Evolutionary conservation across 2,329 filamentous ascomycete species (phyloP), one percentile per base, ranked within the genome.

Genomic region (Verticillium longisporum): DNA sequence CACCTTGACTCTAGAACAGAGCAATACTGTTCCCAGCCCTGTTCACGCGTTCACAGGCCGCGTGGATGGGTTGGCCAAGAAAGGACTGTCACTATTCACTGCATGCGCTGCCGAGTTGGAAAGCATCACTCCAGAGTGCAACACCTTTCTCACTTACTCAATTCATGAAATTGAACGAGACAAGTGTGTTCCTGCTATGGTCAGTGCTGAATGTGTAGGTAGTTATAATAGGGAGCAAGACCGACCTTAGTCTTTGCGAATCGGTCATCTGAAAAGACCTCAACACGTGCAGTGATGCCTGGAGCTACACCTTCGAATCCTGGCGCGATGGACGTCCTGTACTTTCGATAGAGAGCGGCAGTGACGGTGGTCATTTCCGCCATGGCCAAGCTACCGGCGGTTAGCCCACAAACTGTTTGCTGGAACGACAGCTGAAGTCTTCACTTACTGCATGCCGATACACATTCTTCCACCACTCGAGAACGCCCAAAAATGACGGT

Each of bases 381-480:
- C 61, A 65, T 62, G 37, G 61, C 63, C 36, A 65, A 58, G 56
- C 63, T 65, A 15, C 15, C 11, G 2, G n/a, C 14, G 5, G 18
- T 56, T 11, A 56, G 14, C 31, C 18, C 7, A 14, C 21, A 15
- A 1, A 32, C 15, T 21, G 32, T 56, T 5, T 31, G 26, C 26
- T 31, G 26, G 3, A 5, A 33, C 14, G 6, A 15, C 32, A 38
- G 11, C 53, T 18, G 21, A 55, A 14, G 38, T 6, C 53, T 50
- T n/a, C 41, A 62, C 60, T 14, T 55, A 65, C 61, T 66, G 62
- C 57, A 60, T 63, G 18, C 64, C 64, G 53, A 64, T 62, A 31
- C 64, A 66, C 62, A 62, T 64, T 13, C 62, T 57, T 5, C 59
- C 62, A 18, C 64, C 64, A 31, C 62, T 63, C 1, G 62, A 63